phyloP scores from a whole-genome alignment of 2,329 filamentous ascomycete species.

The Ceratocystis cacaofunesta region DNA sequence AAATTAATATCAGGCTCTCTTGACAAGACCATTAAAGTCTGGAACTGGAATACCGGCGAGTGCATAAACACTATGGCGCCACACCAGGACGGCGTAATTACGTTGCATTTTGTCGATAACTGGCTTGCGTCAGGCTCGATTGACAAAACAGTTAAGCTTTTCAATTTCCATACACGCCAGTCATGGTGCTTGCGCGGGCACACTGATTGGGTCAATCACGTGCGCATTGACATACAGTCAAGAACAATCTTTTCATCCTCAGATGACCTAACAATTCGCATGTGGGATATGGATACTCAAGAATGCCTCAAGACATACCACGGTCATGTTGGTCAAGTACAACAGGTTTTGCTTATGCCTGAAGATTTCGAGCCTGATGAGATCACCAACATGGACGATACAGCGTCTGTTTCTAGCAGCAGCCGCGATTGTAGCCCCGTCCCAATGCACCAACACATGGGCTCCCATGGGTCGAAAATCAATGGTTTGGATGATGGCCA shows the following conservation, averaged over 20 bases:
- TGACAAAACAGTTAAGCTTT: conserved; percentile 80
- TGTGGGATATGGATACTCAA: conserved; percentile 85
- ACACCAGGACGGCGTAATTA: conserved; percentile 71
- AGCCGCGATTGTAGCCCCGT: conserved; percentile 24
- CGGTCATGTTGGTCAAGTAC: conserved; percentile 88
- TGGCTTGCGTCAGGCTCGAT: conserved; percentile 79
- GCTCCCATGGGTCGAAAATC: background rate
- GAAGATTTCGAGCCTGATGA: conserved; percentile 83
- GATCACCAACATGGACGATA: conserved; percentile 37
- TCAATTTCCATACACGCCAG: conserved; percentile 75
- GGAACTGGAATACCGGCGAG: conserved; percentile 90
- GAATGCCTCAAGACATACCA: conserved; percentile 63
- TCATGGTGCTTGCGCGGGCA: conserved; percentile 72
- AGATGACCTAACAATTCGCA: conserved; percentile 77
- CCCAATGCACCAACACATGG: conserved; percentile 16
- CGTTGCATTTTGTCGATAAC: conserved; percentile 72
- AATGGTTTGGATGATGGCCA: background rate
- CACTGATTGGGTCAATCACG: conserved; percentile 91
- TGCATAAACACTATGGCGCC: conserved; percentile 68
- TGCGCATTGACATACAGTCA: conserved; percentile 67
- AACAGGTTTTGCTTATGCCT: conserved; percentile 75
- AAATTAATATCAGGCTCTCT: conserved; percentile 84
- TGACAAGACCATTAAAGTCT: conserved; percentile 77
- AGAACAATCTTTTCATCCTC: conserved; percentile 84
- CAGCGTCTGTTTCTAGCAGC: conserved; percentile 34